Base-by-base conservation (phyloP, 2,329 filamentous ascomycete genomes). In the Nothopassalora personata region DNA sequence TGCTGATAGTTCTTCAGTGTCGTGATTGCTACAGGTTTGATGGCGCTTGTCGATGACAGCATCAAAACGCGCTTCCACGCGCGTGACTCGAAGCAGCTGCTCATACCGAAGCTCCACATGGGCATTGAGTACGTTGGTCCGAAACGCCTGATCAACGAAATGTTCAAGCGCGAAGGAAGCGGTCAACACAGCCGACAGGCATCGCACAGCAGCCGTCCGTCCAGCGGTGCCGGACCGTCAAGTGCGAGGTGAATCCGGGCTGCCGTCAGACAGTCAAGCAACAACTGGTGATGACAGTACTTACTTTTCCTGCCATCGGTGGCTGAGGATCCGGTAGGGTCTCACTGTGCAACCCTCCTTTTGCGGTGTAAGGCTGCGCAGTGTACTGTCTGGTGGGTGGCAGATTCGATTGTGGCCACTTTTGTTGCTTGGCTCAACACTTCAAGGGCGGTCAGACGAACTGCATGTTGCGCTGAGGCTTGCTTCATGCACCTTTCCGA, bases 41-140 rank as follows among this genome's bases (percentile, higher is more conserved):
- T 96, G 67, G 85, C 89, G 7, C 84, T 97, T 48, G 88, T 95
- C 54, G 93, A 97, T 71, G 91, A 97, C 76, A 90, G 86, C 77
- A 96, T 97, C 79, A 89, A 90, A 74, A 82, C 85, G 61, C 85
- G 84, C 59, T 94, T 90, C 84, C 85, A 84, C 67, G 76, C 79
- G 46, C 82, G 81, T 66, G 77, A 78, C 58, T 75, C 75, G 57
- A 79, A 79, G 15, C 77, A 78, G 54, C 72, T 84, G 67, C 76
- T 78, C 33, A 77, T 84, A 23, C 82, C 84, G 8, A 77, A 78
- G 63, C 74, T 83, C 57, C 81, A 80, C 49, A 76, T 81, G 70
- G 81, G 84, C 54, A 76, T 86, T 71, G 85, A 87, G 64, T 83
- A 84, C 60, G 77, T 87, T 64, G 81, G 81, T 27, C 83, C 86